These are phyloP conservation scores for Elaeagnus macrophylla DNA, from an alignment of 306 rosid species.

Conservation along the genomic window DNA sequence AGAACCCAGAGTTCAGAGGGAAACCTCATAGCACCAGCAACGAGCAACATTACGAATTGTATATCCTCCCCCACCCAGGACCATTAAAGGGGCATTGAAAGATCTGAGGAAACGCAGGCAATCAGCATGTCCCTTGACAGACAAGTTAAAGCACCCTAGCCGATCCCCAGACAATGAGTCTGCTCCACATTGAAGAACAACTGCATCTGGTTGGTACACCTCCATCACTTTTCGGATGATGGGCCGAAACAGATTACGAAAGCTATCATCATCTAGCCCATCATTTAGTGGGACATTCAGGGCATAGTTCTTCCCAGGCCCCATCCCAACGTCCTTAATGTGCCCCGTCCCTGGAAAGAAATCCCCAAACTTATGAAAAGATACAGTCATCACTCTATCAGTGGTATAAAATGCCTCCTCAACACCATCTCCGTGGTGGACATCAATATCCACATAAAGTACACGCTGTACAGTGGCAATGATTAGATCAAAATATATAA, in stretches of 20 bases:
- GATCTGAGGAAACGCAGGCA: slow-evolving; percentile 81
- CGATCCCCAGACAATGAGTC: slow-evolving; percentile 83
- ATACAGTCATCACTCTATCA: slow-evolving; percentile 87
- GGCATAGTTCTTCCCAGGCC: slow-evolving; percentile 72
- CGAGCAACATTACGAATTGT: slow-evolving; percentile 89
- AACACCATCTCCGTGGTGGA: slow-evolving; percentile 96
- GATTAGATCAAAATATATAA: slow-evolving; percentile 3
- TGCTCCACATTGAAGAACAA: slow-evolving; percentile 91
- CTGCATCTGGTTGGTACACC: slow-evolving; percentile 76
- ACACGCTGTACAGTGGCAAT: slow-evolving; percentile 54
- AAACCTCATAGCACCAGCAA: slow-evolving; percentile 95
- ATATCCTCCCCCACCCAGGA: slow-evolving; percentile 93
- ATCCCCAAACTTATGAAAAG: slow-evolving; percentile 84
- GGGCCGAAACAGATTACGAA: slow-evolving; percentile 64
- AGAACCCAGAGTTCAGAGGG: neutral
- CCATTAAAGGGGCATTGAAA: slow-evolving; percentile 77
- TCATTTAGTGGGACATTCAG: slow-evolving; percentile 74
- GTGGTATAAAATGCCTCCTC: slow-evolving; percentile 97
- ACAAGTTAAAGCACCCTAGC: slow-evolving; percentile 86
- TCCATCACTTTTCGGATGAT: slow-evolving; percentile 74
- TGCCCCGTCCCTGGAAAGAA: slow-evolving; percentile 94
- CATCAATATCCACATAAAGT: slow-evolving; percentile 73
- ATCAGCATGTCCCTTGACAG: slow-evolving; percentile 87
- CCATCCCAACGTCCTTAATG: slow-evolving; percentile 56
- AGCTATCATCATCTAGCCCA: slow-evolving; percentile 77